phyloP scores from a whole-genome alignment of 2,329 filamentous ascomycete genomes.

The Magnaporthiopsis incrustans region DNA sequence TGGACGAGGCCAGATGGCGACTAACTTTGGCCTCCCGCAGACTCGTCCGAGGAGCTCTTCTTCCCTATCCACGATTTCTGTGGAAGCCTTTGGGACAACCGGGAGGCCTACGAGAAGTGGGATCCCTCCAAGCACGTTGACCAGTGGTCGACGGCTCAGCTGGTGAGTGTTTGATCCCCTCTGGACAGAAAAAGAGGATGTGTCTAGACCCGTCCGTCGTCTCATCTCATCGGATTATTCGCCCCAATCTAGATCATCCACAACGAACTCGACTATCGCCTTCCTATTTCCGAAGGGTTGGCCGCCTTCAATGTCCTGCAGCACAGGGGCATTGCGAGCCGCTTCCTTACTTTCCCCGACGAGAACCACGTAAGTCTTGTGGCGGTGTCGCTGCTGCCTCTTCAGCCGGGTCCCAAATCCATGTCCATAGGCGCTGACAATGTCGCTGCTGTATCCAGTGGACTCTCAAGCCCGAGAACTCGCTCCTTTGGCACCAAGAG shows the following conservation, averaged over 20 bases:
- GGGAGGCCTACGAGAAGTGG: slow-evolving; percentile 59
- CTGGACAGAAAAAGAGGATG: not conserved
- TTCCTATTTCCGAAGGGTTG: slow-evolving; percentile 78
- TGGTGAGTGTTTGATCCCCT: slow-evolving; percentile 43
- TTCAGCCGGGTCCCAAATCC: not conserved
- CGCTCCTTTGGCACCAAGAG: slow-evolving; percentile 79
- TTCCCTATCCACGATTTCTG: slow-evolving; percentile 62
- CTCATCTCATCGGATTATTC: not conserved
- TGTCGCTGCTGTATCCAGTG: slow-evolving; percentile 34
- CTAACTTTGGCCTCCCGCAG: not conserved
- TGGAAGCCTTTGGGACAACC: slow-evolving; percentile 52
- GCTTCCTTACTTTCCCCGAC: slow-evolving; percentile 72
- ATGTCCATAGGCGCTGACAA: slow-evolving; percentile 20
- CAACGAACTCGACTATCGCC: slow-evolving; percentile 79
- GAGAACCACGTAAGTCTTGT: slow-evolving; percentile 47
- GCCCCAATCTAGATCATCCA: slow-evolving; percentile 51
- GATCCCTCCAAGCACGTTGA: slow-evolving; percentile 56
- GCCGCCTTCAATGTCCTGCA: slow-evolving; percentile 83
- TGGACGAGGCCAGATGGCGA: not conserved
- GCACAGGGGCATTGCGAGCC: slow-evolving; percentile 63
- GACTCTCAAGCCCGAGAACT: slow-evolving; percentile 90
- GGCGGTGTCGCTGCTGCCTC: slow-evolving; percentile 21
- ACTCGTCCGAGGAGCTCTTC: slow-evolving; percentile 58
- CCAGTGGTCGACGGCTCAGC: slow-evolving; percentile 78
- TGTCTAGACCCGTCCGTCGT: not conserved